Evolutionary conservation across 2,329 filamentous ascomycete genomes (phyloP), one percentile per base, ranked within the genome.

Genomic region (Endothia cerciana): DNA sequence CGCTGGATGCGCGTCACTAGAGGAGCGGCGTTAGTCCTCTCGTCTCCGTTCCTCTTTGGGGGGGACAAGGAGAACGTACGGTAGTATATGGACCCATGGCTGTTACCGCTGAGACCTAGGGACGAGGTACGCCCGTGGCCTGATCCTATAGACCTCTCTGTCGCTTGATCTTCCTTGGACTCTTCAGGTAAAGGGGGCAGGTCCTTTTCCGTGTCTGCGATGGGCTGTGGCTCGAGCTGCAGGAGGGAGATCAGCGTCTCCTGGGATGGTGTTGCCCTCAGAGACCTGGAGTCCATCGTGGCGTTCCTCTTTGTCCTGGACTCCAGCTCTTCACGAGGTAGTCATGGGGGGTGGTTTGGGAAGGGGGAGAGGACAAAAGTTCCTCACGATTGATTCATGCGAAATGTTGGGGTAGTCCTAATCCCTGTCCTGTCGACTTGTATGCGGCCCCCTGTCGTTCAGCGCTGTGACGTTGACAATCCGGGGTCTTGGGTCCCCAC

Each of bases 191-290:
- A 74, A 64, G 76, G 74, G 36, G 74, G 76, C 41, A 80, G 75
- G 28, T 81, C 85, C 64, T 84, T 82, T 66, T 88, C 83, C 57
- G 77, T 71, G 66, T 78, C 76, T 63, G 89, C 73, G 53, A 97
- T 92, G 0, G 93, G 94, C 28, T 89, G 88, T 3, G 94, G 94
- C 62, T 97, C 93, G 68, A 97, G 82, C 74, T 94, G 88, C 61
- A 90, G 84, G 65, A 97, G 84, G 51, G 90, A 90, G 65, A 87
- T 79, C 62, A 89, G 78, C 45, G 87, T 87, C 72, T 83, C 83
- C 68, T 81, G 78, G 53, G 83, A 86, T 68, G 78, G 80, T 62
- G 75, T 78, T 62, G 71, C 74, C 64, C 74, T 72, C 40, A 81
- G 74, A 33, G 77, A 75, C 65, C 73, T 72, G 41, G 73, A 68